A percentile compares a stretch with the other conserved stretches of the same genome.
Conservation (phyloP, 2,329 filamentous ascomycete species). For the Exserohilum turcica region DNA sequence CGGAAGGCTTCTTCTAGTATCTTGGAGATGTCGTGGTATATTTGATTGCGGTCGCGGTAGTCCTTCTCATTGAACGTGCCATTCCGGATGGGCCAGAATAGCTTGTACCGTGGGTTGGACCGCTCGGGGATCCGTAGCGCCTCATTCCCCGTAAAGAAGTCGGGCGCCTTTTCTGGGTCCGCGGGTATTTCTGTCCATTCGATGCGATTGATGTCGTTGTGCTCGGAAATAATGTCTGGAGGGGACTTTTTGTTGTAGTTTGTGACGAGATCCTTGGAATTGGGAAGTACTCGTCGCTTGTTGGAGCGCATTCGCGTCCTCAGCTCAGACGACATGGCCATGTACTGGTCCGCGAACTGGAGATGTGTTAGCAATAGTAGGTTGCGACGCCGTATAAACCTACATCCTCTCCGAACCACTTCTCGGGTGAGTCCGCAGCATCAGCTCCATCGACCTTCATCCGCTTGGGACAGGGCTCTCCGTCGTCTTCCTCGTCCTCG, state of each 20-base stretch:
- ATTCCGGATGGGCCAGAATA: conserved; percentile 88
- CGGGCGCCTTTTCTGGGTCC: conserved; percentile 64
- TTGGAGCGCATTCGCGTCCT: conserved; percentile 90
- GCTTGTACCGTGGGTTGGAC: conserved; percentile 85
- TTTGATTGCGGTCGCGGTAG: conserved; percentile 76
- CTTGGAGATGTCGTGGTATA: conserved; percentile 85
- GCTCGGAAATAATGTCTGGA: conserved; percentile 85
- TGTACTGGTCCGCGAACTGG: conserved; percentile 66
- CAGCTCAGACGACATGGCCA: conserved; percentile 81
- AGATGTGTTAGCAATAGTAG: conserved; percentile 7
- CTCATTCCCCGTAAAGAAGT: conserved; percentile 79
- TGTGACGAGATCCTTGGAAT: conserved; percentile 92
- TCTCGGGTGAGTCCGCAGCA: conserved; percentile 67
- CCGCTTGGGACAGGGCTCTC: conserved; percentile 75
- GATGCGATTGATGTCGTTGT: conserved; percentile 91
- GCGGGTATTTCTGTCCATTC: conserved; percentile 88
- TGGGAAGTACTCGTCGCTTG: conserved; percentile 94
- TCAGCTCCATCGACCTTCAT: conserved; percentile 66
- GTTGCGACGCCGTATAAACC: background rate
- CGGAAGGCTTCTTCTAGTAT: conserved; percentile 86
- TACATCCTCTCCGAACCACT: conserved; percentile 86
- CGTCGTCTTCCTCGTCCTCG: conserved; percentile 82
- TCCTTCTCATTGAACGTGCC: conserved; percentile 91
- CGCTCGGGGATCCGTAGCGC: conserved; percentile 87
- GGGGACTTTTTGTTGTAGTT: conserved; percentile 89